Conservation (phyloP, 768 basidiomycete species). For the Pleurotus tuoliensis region DNA sequence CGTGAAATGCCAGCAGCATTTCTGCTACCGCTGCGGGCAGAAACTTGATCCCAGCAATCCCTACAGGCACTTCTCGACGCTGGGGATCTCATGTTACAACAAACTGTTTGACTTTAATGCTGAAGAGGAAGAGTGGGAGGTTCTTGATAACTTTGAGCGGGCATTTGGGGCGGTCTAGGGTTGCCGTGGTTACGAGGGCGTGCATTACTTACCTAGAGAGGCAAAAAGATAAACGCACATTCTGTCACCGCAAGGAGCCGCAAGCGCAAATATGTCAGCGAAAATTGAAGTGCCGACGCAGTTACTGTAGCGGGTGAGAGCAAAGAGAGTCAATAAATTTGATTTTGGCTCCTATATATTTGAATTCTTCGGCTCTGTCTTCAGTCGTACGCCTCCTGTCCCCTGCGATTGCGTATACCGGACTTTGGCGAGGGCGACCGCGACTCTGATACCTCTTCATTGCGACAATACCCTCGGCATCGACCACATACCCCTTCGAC, state of each 20-base stretch:
- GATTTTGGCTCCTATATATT: slow-evolving; percentile 21
- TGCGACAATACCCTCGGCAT: slow-evolving; percentile 50
- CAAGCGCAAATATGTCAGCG: slow-evolving; percentile 1
- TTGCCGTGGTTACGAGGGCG: slow-evolving; percentile 6
- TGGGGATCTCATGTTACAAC: slow-evolving; percentile 50
- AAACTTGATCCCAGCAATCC: slow-evolving; percentile 48
- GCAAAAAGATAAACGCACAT: too few species aligned
- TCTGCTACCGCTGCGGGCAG: slow-evolving; percentile 76
- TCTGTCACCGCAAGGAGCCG: too few species aligned
- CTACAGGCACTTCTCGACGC: slow-evolving; percentile 65
- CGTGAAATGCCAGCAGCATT: slow-evolving; percentile 69
- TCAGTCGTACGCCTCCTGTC: slow-evolving; percentile 24
- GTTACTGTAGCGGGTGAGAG: slow-evolving; percentile 13
- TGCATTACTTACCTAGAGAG: too few species aligned
- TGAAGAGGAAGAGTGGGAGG: slow-evolving; percentile 41
- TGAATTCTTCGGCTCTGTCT: slow-evolving; percentile 10
- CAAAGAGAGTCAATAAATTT: slow-evolving; percentile 9
- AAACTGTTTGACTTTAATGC: slow-evolving; percentile 60
- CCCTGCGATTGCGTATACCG: slow-evolving; percentile 24
- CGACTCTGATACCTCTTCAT: slow-evolving; percentile 46
- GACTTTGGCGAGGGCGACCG: slow-evolving; percentile 25
- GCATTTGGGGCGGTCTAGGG: slow-evolving; percentile 12
- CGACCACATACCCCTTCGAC: slow-evolving; percentile 29
- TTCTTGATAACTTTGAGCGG: slow-evolving; percentile 13
- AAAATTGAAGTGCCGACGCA: slow-evolving; percentile 25